A percentile compares a stretch with the other conserved stretches of the same genome.
phyloP scores from a whole-genome alignment of 108 stramenopile species.

The Nitzschia sp. region DNA sequence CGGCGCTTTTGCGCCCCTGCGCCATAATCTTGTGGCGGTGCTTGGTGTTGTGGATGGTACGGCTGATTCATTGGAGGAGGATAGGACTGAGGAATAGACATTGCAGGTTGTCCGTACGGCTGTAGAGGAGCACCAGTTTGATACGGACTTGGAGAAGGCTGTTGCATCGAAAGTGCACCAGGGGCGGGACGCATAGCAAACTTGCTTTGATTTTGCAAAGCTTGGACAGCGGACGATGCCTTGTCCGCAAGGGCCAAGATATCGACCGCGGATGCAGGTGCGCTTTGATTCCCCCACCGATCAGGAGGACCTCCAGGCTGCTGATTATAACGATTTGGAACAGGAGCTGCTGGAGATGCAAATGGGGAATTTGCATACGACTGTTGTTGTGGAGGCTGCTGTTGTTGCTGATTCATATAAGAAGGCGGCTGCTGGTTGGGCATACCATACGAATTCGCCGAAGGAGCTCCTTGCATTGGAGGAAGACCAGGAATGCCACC shows the following conservation, averaged over 20 bases:
- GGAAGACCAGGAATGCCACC: not conserved
- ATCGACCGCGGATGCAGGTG: conserved; percentile 52
- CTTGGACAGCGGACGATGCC: conserved; percentile 70
- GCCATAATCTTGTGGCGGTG: conserved; percentile 10
- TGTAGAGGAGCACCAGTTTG: conserved; percentile 2
- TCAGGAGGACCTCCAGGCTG: conserved; percentile 8
- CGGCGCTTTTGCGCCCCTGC: not conserved
- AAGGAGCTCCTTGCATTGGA: not conserved
- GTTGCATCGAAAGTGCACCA: conserved; percentile 8
- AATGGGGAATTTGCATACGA: conserved; percentile 19
- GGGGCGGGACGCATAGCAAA: conserved; percentile 4
- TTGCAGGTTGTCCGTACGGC: not conserved
- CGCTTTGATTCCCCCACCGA: conserved; percentile 11
- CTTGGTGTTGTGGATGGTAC: conserved; percentile 16
- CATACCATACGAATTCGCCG: conserved; percentile 24
- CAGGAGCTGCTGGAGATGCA: not conserved
- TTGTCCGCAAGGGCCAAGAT: conserved; percentile 80
- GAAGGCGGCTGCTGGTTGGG: conserved; percentile 8
- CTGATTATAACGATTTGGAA: conserved; percentile 7
- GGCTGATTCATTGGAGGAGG: conserved; percentile 4
- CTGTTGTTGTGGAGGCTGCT: conserved; percentile 30
- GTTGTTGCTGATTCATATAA: conserved; percentile 21
- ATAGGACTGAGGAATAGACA: conserved; percentile 1
- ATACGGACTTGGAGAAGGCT: conserved; percentile 7
- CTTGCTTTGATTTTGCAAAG: conserved; percentile 36